These are phyloP conservation scores for Yamadazyma membranifaciens DNA, from an alignment of 1,139 yeast genomes.

Conservation along the genomic window DNA sequence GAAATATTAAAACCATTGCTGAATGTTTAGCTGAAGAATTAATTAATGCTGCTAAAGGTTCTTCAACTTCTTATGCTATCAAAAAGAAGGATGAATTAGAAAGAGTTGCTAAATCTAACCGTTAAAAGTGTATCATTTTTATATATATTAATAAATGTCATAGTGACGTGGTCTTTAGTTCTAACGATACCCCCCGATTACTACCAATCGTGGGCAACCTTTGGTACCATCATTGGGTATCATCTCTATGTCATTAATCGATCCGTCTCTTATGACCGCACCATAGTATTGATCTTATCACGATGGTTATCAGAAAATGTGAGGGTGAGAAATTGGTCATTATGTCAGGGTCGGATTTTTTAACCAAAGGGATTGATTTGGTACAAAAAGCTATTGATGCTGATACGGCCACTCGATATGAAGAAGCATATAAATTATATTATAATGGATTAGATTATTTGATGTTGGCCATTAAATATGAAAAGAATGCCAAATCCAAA, in stretches of 20 bases:
- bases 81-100: slow-evolving; percentile 99
- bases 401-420: slow-evolving; percentile 86
- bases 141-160: slow-evolving; percentile 7
- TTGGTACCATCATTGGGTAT: too few relatives aligned
- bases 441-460: slow-evolving; percentile 92
- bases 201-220: too few relatives aligned
- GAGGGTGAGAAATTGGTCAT: neutral
- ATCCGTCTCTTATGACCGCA: too few relatives aligned
- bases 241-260: too few relatives aligned
- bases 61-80: slow-evolving; percentile 99
- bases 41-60: slow-evolving; percentile 99
- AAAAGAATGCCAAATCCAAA: slow-evolving; percentile 85
- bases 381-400: slow-evolving; percentile 95
- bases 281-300: neutral
- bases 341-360: slow-evolving; percentile 53
- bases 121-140: slow-evolving; percentile 52
- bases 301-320: neutral
- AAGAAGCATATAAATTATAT: slow-evolving; percentile 91
- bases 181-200: too few relatives aligned
- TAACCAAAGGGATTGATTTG: slow-evolving; percentile 88
- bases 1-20: slow-evolving; percentile 99
- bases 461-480: slow-evolving; percentile 95
- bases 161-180: slow-evolving; percentile 2
- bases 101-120: slow-evolving; percentile 99
- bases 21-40: slow-evolving; percentile 99